Percentiles rank a stretch among this genome's conserved stretches.
These are phyloP conservation scores for Chrysopogon serrulatus DNA, from an alignment of 176 grass and related monocot genomes.

Conservation along the genomic window DNA sequence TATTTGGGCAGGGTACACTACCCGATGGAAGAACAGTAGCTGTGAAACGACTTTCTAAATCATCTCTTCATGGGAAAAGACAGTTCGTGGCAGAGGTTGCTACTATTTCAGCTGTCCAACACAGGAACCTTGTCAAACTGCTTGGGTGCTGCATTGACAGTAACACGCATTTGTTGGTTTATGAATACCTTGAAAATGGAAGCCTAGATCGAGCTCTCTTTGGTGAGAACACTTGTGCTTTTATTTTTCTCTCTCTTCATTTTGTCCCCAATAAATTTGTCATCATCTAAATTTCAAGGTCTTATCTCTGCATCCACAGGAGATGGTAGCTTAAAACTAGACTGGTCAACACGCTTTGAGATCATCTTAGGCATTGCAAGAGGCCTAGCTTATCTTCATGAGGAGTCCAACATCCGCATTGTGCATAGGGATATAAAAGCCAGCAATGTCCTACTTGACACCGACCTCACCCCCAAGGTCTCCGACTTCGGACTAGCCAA, in stretches of 20 bases:
- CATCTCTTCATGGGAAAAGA: conserved; percentile 57
- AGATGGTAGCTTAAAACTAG: conserved; percentile 26
- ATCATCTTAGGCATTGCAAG: conserved; percentile 57
- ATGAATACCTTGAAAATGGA: conserved; percentile 68
- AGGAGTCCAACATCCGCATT: conserved; percentile 58
- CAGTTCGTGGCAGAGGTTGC: conserved; percentile 60
- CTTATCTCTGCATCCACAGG: conserved; percentile 20
- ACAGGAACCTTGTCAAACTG: conserved; percentile 46
- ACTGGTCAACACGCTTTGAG: conserved; percentile 53
- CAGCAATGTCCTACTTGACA: conserved; percentile 59
- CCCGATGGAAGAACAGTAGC: conserved; percentile 53
- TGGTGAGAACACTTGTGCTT: conserved; percentile 11
- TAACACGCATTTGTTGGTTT: conserved; percentile 49
- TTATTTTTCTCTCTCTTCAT: not conserved
- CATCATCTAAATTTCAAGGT: not conserved
- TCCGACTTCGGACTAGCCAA: conserved; percentile 70
- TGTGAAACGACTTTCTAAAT: conserved; percentile 54
- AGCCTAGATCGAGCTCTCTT: conserved; percentile 72
- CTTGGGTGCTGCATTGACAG: conserved; percentile 59
- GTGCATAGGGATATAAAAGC: conserved; percentile 77
- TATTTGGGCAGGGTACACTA: conserved; percentile 35
- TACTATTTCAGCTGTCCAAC: conserved; percentile 42
- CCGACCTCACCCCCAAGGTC: conserved; percentile 49
- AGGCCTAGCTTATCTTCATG: conserved; percentile 58
- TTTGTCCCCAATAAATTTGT: not conserved